Evolutionary conservation across 805 yeast species (phyloP).

Genomic region (Wickerhamomyces hampshirensis): DNA sequence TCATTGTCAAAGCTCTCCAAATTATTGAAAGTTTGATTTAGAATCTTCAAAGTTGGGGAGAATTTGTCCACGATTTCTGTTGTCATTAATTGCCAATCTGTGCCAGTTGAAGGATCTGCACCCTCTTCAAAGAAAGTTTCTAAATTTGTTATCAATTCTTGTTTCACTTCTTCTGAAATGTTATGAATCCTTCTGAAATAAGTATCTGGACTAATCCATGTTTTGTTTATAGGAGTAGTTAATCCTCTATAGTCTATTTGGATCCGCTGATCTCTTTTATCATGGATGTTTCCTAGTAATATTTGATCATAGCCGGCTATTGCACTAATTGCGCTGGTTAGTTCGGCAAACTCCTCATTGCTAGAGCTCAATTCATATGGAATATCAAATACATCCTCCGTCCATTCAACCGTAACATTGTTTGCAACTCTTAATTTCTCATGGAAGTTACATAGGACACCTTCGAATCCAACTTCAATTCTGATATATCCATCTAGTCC

Average conservation of each 20-base stretch:
- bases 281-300: conserved; percentile 40
- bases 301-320: conserved; percentile 40
- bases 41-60: conserved; percentile 39
- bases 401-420: conserved; percentile 35
- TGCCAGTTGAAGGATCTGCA: conserved; percentile 37
- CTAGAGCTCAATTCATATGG: conserved; percentile 6
- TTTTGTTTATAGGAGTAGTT: conserved; percentile 48
- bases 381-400: conserved; percentile 28
- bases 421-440: conserved; percentile 43
- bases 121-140: conserved; percentile 26
- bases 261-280: conserved; percentile 45
- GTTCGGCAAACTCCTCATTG: conserved; percentile 11
- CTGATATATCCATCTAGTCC: conserved; percentile 57
- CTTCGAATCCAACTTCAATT: conserved; percentile 57
- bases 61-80: conserved; percentile 47
- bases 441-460: conserved; percentile 53
- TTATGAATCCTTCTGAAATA: conserved; percentile 36
- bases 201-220: conserved; percentile 45
- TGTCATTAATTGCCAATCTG: conserved; percentile 53
- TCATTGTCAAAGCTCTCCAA: conserved; percentile 1
- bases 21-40: conserved; percentile 34
- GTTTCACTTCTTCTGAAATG: conserved; percentile 30
- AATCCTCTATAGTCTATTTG: conserved; percentile 47
- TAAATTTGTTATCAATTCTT: conserved; percentile 32
- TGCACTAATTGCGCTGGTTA: conserved; percentile 19